These are phyloP conservation scores for Cryphonectria nitschkei DNA, from an alignment of 2,329 filamentous ascomycete species.

Conservation along the genomic window DNA sequence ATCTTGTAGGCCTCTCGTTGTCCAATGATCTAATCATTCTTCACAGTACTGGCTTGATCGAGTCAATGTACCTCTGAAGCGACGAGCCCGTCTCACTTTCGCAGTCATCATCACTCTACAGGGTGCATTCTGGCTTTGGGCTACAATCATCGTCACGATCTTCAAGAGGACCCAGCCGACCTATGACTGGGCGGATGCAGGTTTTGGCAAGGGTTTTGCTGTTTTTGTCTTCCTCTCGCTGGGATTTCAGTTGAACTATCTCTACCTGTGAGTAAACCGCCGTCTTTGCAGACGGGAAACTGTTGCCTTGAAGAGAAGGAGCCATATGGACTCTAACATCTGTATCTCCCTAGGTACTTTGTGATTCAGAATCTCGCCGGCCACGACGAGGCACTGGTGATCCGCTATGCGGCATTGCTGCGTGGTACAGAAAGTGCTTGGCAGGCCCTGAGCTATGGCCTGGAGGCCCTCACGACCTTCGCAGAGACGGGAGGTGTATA, in stretches of 20 bases:
- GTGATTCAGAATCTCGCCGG: constrained; percentile 67
- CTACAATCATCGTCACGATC: constrained; percentile 64
- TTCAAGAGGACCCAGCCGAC: constrained; percentile 60
- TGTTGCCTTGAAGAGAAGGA: background rate
- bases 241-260: constrained; percentile 74
- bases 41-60: constrained; percentile 60
- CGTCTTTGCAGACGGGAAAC: background rate
- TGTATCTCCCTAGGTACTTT: constrained; percentile 59
- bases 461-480: constrained; percentile 65
- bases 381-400: constrained; percentile 62
- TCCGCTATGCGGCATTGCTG: constrained; percentile 69
- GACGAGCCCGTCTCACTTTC: constrained; percentile 59
- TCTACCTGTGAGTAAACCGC: constrained; percentile 59
- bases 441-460: constrained; percentile 73
- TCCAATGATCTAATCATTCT: constrained; percentile 28
- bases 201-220: constrained; percentile 69
- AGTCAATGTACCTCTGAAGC: constrained; percentile 56
- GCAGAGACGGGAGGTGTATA: constrained; percentile 69
- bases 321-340: constrained; percentile 1
- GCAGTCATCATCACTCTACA: constrained; percentile 58
- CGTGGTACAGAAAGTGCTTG: constrained; percentile 73
- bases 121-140: constrained; percentile 75
- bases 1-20: background rate
- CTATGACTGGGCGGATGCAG: constrained; percentile 67
- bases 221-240: constrained; percentile 69